A percentile compares a stretch with the other conserved stretches of the same genome.
Conservation (phyloP, 345 rosid genomes). For the Syzygium oleosum region DNA sequence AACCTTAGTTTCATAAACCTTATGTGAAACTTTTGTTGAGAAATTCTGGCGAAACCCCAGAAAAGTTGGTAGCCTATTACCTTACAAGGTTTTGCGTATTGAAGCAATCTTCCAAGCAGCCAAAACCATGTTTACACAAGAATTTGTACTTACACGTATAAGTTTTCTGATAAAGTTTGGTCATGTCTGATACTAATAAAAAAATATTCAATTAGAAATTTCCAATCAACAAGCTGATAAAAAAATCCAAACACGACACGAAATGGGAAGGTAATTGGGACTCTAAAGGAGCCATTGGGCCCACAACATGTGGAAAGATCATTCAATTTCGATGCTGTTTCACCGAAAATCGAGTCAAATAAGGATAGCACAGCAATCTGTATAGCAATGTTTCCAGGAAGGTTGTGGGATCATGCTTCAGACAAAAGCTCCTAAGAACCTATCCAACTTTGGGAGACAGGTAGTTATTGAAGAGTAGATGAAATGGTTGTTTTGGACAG, state of each 20-base stretch:
- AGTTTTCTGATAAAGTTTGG: background rate
- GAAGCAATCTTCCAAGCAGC: background rate
- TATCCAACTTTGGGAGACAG: slow-evolving; percentile 27
- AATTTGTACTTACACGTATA: background rate
- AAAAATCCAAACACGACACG: slow-evolving; percentile 15
- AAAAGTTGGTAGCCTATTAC: background rate
- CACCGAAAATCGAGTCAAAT: slow-evolving; percentile 8
- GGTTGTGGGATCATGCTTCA: background rate
- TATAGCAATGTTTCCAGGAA: background rate
- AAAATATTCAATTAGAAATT: slow-evolving; percentile 4
- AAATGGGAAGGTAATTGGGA: background rate
- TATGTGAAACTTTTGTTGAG: background rate
- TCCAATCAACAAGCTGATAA: slow-evolving; percentile 3
- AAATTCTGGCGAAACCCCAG: background rate
- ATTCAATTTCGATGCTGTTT: background rate
- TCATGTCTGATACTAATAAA: background rate
- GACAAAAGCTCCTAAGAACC: background rate
- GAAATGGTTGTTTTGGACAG: slow-evolving; percentile 23
- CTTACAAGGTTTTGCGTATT: background rate
- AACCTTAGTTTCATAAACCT: background rate
- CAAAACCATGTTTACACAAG: background rate
- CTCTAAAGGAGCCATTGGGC: background rate
- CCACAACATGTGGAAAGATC: slow-evolving; percentile 4
- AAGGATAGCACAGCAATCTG: slow-evolving; percentile 6
- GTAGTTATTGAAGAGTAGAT: slow-evolving; percentile 46